A percentile compares a stretch with the other conserved stretches of the same genome.
phyloP scores from a whole-genome alignment of 345 rosid genomes.

The Eucalyptus curtisii region DNA sequence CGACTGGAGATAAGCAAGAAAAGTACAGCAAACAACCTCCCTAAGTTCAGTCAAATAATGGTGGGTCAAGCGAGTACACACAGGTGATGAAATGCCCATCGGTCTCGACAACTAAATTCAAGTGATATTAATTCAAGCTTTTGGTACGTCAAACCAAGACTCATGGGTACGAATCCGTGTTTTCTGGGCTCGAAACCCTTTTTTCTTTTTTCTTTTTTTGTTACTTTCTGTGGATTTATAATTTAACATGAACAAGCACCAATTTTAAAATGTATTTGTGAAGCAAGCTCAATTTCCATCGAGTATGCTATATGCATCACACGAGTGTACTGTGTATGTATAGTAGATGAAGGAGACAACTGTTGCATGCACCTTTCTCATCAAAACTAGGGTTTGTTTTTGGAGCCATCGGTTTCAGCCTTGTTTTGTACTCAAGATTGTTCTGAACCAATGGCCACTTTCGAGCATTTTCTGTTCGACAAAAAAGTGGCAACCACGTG shows the following conservation, averaged over 20 bases:
- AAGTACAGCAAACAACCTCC: not conserved
- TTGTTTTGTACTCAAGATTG: not conserved
- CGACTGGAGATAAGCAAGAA: not conserved
- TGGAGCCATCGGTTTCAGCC: not conserved
- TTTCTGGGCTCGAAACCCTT: not conserved
- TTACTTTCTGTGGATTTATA: not conserved
- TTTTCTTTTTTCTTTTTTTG: too few relatives aligned
- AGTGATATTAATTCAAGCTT: not conserved
- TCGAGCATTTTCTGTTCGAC: not conserved
- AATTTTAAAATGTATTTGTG: not conserved
- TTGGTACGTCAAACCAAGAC: not conserved
- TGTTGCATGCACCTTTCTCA: not conserved
- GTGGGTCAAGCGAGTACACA: not conserved
- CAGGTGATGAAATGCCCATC: not conserved
- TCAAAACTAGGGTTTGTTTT: not conserved
- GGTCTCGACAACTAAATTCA: not conserved
- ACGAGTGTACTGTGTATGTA: not conserved
- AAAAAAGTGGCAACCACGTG: not conserved
- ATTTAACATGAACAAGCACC: too few relatives aligned
- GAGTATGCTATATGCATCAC: not conserved
- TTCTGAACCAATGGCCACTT: not conserved
- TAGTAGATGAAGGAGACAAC: not conserved
- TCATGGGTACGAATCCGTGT: not conserved
- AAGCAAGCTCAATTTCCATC: not conserved
- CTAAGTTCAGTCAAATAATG: not conserved